A percentile compares a stretch with the other conserved stretches of the same genome.
Evolutionary conservation across 139 green algal genomes (phyloP).

Genomic region (Zygnema circumcarinatum): DNA sequence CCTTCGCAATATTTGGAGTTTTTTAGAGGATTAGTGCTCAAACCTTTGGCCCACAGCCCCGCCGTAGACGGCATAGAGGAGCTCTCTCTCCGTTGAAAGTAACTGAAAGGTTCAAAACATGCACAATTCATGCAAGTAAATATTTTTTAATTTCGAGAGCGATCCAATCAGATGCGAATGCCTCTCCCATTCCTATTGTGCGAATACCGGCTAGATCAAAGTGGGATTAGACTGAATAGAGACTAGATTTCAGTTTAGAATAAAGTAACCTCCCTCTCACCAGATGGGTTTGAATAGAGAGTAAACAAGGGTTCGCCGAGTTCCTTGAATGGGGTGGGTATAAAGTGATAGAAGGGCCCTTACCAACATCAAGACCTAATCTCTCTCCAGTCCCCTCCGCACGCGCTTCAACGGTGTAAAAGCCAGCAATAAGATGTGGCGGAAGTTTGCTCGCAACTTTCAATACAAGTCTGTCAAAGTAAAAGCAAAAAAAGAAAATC

Average conservation of each 20-base stretch:
- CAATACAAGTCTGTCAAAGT: slow-evolving; percentile 39
- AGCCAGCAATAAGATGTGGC: slow-evolving; percentile 34
- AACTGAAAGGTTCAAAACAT: slow-evolving; percentile 16
- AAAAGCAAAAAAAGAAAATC: slow-evolving; percentile 17
- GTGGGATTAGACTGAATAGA: too few relatives aligned
- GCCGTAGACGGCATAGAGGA: slow-evolving; percentile 32
- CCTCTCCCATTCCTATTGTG: too few relatives aligned
- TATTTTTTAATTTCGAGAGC: background rate
- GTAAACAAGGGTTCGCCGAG: too few relatives aligned
- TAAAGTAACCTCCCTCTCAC: too few relatives aligned
- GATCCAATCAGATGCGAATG: too few relatives aligned
- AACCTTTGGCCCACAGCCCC: slow-evolving; percentile 35
- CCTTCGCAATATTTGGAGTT: background rate
- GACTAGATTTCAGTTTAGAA: too few relatives aligned
- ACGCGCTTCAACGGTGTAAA: slow-evolving; percentile 52
- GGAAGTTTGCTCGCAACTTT: slow-evolving; percentile 48
- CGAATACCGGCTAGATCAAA: too few relatives aligned
- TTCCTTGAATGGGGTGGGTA: too few relatives aligned
- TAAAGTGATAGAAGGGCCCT: too few relatives aligned
- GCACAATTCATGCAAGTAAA: background rate
- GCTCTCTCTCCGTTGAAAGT: slow-evolving; percentile 36
- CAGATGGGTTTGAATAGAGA: too few relatives aligned
- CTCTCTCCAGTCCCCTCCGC: slow-evolving; percentile 38
- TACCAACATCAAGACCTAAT: slow-evolving; percentile 45
- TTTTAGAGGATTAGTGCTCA: background rate